phyloP scores from a whole-genome alignment of 768 basidiomycete genomes.

The Auriscalpium vulgare region DNA sequence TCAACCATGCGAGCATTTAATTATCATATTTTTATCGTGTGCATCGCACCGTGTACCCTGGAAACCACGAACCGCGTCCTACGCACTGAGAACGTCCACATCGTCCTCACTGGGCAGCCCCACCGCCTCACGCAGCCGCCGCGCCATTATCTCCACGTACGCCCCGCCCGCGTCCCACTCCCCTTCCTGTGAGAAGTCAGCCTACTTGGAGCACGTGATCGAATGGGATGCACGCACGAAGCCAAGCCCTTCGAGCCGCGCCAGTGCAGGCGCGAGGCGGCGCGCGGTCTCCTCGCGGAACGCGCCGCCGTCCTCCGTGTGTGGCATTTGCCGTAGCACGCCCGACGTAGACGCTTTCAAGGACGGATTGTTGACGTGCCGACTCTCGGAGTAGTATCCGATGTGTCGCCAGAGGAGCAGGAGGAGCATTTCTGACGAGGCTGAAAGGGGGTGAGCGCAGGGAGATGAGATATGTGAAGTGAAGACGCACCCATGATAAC shows the following conservation, averaged over 20 bases:
- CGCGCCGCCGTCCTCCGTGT: slow-evolving; percentile 43
- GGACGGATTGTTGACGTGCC: slow-evolving; percentile 29
- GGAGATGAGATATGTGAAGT: background rate
- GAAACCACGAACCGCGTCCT: too few species aligned
- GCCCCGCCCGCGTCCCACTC: slow-evolving; percentile 58
- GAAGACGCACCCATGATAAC: slow-evolving; percentile 45
- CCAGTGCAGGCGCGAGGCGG: slow-evolving; percentile 47
- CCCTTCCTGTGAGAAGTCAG: slow-evolving; percentile 26
- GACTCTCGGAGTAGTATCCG: slow-evolving; percentile 47
- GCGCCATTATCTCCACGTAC: slow-evolving; percentile 71
- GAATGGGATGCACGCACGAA: slow-evolving; percentile 28
- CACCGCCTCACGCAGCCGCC: slow-evolving; percentile 57
- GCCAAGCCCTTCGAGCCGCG: slow-evolving; percentile 45
- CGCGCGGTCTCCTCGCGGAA: slow-evolving; percentile 52
- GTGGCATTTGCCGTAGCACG: slow-evolving; percentile 48
- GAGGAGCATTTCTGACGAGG: slow-evolving; percentile 69
- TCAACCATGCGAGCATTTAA: too few species aligned
- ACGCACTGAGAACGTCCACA: too few species aligned
- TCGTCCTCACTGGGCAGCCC: slow-evolving; percentile 39
- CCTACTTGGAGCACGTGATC: slow-evolving; percentile 10
- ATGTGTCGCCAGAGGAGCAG: slow-evolving; percentile 78
- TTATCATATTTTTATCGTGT: too few species aligned
- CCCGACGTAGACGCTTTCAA: slow-evolving; percentile 35
- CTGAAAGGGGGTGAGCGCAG: slow-evolving; percentile 25
- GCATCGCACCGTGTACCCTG: too few species aligned